phyloP scores from a whole-genome alignment of 208 protist species.

The Blastocrithidia nonstop region DNA sequence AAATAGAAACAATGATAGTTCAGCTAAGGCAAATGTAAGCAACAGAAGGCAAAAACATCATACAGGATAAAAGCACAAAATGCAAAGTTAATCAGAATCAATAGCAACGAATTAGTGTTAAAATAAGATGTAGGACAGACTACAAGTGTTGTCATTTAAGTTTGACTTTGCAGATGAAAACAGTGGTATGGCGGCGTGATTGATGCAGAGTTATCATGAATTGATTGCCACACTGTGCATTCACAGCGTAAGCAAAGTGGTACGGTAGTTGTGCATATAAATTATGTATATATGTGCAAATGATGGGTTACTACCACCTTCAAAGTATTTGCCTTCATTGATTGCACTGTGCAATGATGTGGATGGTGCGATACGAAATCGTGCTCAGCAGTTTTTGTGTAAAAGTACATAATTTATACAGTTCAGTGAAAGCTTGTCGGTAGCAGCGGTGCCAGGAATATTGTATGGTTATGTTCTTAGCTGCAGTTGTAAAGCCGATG shows the following conservation, averaged over 20 bases:
- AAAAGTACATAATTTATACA: constrained; percentile 22
- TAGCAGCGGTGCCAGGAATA: constrained; percentile 22
- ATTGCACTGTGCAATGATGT: constrained; percentile 43
- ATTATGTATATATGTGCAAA: constrained; percentile 38
- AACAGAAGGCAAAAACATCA: too few species aligned
- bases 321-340: constrained; percentile 32
- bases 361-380: constrained; percentile 17
- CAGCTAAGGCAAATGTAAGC: too few species aligned
- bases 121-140: too few species aligned
- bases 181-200: constrained; percentile 80
- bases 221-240: constrained; percentile 25
- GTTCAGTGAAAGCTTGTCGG: constrained; percentile 39
- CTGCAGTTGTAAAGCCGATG: constrained; percentile 25
- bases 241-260: constrained; percentile 7
- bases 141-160: neutral
- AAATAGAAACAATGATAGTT: too few species aligned
- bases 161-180: constrained; percentile 30
- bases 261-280: constrained; percentile 37
- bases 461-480: constrained; percentile 36
- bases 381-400: constrained; percentile 25
- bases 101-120: too few species aligned
- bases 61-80: too few species aligned
- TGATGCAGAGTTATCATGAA: constrained; percentile 53
- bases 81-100: too few species aligned
- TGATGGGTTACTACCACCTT: constrained; percentile 56